Base-by-base conservation (phyloP, 2,329 filamentous ascomycete genomes). In the Samsoniella hepiali region DNA sequence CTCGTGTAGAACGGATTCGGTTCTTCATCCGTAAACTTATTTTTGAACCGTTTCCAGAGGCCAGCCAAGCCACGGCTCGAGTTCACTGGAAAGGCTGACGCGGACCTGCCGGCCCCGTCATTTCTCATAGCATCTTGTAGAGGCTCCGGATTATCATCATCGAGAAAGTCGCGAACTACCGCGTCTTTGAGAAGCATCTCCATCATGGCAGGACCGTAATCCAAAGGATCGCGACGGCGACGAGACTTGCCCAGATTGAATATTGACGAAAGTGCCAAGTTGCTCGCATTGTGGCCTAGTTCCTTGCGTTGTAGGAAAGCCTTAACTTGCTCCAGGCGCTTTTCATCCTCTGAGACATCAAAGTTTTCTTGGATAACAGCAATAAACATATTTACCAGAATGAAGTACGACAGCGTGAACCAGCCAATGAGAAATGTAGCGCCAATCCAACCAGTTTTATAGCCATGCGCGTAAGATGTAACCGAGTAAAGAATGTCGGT, bases 301-400 rank as follows among this genome's bases (percentile, higher is more conserved):
- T 98, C 93, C 73, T 94, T 96, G 69, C 93, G 88, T 72, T 96
- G 91, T 51, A 99, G 80, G 70, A 98, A 99, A 1, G 94, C 91
- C 71, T 93, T 94, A 65, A 99, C 93, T 77, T 99, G 96, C 73
- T 98, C 92, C 66, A 98, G 78, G 27, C 96, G 92, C 77, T 99
- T 99, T 75, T 98, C 93, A 73, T 99, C 96, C 74, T 99, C 95
- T 3, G 93, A 96, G 32, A 99, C 93, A 77, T 99, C 95, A 73
- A 99, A 99, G 72, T 97, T 99, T 73, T 99, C 95, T 75, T 99
- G 95, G 68, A 99, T 99, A 78, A 99, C 95, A 82, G 95, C 95
- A 91, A 99, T 98, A 81, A 99, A 99, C 95, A 99, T 99, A 73
- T 98, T 99, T 79, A 99, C 79, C 66, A 98, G 85, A 77, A 99